phyloP scores from a whole-genome alignment of 169 alveolate genomes.

The Theileria annulata region DNA sequence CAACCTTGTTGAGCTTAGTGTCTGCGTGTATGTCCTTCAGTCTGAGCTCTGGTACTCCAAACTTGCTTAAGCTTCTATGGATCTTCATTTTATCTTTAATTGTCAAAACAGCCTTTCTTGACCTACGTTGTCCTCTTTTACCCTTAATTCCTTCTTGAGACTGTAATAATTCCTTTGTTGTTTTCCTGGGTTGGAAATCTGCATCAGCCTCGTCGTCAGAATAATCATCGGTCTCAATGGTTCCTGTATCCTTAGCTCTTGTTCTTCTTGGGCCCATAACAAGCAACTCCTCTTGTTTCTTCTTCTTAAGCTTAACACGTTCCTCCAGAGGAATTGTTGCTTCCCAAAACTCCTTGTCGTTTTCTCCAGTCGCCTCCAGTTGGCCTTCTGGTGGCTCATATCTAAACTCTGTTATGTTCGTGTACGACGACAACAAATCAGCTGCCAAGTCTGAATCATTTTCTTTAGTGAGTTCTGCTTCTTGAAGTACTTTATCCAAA shows the following conservation, averaged over 20 bases:
- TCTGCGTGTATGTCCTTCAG: conserved; percentile 80
- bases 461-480: conserved; percentile 83
- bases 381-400: conserved; percentile 86
- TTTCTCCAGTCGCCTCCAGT: conserved; percentile 67
- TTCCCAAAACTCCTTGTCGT: conserved; percentile 89
- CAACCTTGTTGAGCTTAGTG: conserved; percentile 76
- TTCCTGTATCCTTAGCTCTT: conserved; percentile 70
- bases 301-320: conserved; percentile 77
- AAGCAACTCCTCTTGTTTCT: conserved; percentile 78
- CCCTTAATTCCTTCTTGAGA: conserved; percentile 42
- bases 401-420: conserved; percentile 87
- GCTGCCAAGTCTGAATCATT: conserved; percentile 84
- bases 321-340: conserved; percentile 87
- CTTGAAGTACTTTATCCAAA: conserved; percentile 85
- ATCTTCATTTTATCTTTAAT: conserved; percentile 78
- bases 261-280: conserved; percentile 88
- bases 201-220: conserved; percentile 67
- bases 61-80: conserved; percentile 78
- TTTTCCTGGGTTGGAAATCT: conserved; percentile 65
- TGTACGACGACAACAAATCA: conserved; percentile 84
- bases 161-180: conserved; percentile 19
- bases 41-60: conserved; percentile 82
- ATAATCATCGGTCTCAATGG: conserved; percentile 59
- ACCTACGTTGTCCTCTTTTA: conserved; percentile 69
- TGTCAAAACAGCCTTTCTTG: conserved; percentile 69